Conservation (phyloP, 345 rosid species). For the Eucalyptus rudis region DNA sequence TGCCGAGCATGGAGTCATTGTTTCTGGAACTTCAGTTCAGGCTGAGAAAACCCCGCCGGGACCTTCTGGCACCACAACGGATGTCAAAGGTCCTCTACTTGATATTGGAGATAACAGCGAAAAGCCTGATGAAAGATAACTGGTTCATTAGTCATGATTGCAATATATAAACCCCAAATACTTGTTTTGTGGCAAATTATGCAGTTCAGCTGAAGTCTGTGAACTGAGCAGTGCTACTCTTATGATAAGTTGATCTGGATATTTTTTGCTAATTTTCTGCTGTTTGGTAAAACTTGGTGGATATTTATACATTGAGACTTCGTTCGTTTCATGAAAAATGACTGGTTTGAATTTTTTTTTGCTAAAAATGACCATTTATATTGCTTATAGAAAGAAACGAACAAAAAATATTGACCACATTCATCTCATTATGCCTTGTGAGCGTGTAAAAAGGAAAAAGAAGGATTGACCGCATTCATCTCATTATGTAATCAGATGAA, state of each 20-base stretch:
- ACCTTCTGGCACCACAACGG: conserved; percentile 40
- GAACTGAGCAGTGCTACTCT: background rate
- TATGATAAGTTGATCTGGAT: background rate
- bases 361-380: no score
- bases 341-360: no score
- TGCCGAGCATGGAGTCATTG: conserved; percentile 72
- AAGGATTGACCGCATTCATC: no score
- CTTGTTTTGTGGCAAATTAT: background rate
- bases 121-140: conserved; percentile 35
- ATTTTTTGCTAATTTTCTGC: background rate
- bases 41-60: conserved; percentile 37
- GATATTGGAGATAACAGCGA: conserved; percentile 52
- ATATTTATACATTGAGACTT: background rate
- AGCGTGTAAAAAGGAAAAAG: no score
- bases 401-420: no score
- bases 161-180: background rate
- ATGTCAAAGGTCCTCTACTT: conserved; percentile 56
- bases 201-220: background rate
- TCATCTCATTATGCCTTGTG: no score
- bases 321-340: background rate
- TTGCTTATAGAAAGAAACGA: background rate
- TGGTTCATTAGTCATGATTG: background rate
- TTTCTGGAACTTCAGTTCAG: conserved; percentile 48
- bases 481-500: no score
- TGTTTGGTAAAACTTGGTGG: background rate